Conservation (phyloP, 2,329 filamentous ascomycete genomes). For the Neocatenulostroma microsporum region DNA sequence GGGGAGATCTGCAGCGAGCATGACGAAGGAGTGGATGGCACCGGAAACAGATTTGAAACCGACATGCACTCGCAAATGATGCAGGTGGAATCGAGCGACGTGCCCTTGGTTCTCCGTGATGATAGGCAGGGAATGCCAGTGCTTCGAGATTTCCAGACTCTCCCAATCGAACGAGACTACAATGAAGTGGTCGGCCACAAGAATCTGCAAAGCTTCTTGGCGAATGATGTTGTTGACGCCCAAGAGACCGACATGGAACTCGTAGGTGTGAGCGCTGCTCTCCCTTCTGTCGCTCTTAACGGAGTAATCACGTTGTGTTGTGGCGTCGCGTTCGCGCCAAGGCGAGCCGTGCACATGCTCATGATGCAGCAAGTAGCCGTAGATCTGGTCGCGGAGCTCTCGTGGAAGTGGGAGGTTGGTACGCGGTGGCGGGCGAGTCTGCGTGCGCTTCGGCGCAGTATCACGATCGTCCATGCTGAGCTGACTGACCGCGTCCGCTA, state of each 20-base stretch:
- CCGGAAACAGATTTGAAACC: neutral
- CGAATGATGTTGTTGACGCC: conserved; percentile 16
- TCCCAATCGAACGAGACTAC: conserved; percentile 8
- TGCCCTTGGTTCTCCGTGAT: conserved; percentile 3
- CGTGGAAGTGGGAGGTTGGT: conserved; percentile 14
- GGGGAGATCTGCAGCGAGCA: conserved; percentile 1
- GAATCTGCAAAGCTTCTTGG: conserved; percentile 15
- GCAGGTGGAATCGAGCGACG: conserved; percentile 2
- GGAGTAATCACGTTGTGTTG: too few relatives aligned
- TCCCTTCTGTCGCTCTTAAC: too few relatives aligned
- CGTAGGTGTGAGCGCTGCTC: conserved; percentile 13
- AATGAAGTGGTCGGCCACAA: conserved; percentile 15
- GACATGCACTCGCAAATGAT: conserved; percentile 3
- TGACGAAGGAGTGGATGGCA: conserved; percentile 1
- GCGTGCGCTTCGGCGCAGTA: too few relatives aligned
- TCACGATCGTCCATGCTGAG: too few relatives aligned
- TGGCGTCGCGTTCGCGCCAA: neutral
- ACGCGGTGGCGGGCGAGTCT: neutral
- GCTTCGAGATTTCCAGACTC: neutral
- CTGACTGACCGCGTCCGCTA: too few relatives aligned
- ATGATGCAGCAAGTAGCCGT: conserved; percentile 14
- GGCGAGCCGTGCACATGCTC: conserved; percentile 5
- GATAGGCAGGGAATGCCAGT: conserved; percentile 5
- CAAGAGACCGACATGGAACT: conserved; percentile 16
- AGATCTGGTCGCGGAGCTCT: conserved; percentile 17